These are phyloP conservation scores for Metschnikowia lachancei DNA, from an alignment of 805 yeast species.

Conservation along the genomic window DNA sequence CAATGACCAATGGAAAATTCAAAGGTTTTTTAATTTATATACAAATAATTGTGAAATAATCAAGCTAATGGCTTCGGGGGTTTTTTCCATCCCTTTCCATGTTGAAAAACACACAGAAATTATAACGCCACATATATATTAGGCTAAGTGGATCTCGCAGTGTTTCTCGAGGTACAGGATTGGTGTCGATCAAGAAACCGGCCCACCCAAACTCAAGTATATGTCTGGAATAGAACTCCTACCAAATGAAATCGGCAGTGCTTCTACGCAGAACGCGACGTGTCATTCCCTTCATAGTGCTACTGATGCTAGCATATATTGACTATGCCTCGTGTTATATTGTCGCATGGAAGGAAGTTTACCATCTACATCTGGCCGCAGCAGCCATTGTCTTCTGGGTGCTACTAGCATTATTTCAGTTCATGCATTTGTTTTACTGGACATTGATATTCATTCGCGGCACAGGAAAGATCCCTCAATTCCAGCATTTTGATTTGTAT, in stretches of 20 bases:
- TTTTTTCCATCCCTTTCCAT: no score
- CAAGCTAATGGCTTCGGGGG: no score
- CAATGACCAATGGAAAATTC: no score
- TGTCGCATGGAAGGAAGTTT: conserved; percentile 15
- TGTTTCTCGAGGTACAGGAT: neutral
- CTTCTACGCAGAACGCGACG: conserved; percentile 4
- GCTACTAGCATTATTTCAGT: conserved; percentile 11
- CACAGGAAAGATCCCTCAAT: conserved; percentile 50
- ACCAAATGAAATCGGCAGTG: conserved; percentile 2
- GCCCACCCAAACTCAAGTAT: no score
- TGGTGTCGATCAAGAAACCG: no score
- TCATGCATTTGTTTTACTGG: conserved; percentile 39
- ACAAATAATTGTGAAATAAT: no score
- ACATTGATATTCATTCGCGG: conserved; percentile 45
- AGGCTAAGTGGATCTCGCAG: neutral
- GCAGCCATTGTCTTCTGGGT: conserved; percentile 19
- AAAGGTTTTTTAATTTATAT: no score
- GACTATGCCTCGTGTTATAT: conserved; percentile 17
- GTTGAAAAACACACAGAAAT: no score
- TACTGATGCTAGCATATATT: conserved; percentile 11
- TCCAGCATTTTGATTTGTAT: conserved; percentile 36
- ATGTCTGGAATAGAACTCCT: neutral
- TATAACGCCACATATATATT: no score
- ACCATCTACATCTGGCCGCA: conserved; percentile 7
- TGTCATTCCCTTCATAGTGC: conserved; percentile 10